Conservation (phyloP, 768 basidiomycete genomes). For the Lactifluus volemus region DNA sequence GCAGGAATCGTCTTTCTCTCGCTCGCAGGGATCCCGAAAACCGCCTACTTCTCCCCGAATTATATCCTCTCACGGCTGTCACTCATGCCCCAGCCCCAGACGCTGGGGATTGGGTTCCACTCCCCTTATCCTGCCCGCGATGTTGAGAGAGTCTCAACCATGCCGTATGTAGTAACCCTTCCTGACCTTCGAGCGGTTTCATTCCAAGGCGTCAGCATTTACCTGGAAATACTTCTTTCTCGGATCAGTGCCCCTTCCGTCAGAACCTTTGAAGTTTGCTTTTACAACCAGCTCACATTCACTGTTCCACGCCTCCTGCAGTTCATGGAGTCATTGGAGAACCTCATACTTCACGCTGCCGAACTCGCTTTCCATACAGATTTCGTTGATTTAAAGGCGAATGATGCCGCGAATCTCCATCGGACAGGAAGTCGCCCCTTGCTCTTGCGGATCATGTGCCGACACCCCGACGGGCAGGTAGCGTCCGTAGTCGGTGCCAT, state of each 20-base stretch:
- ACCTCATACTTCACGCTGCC: neutral
- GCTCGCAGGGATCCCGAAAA: neutral
- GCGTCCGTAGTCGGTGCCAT: neutral
- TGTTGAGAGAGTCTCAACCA: neutral
- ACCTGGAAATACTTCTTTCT: neutral
- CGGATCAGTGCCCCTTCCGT: neutral
- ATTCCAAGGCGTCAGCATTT: neutral
- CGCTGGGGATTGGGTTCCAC: neutral
- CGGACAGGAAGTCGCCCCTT: neutral
- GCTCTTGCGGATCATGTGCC: neutral
- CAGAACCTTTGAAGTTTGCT: neutral
- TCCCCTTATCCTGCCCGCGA: neutral
- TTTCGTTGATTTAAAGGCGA: neutral
- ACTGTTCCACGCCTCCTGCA: neutral
- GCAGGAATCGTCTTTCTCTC: neutral
- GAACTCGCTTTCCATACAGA: neutral
- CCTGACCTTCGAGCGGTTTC: neutral
- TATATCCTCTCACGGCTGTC: neutral
- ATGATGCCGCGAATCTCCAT: no score
- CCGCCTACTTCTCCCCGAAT: neutral
- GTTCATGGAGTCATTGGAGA: neutral
- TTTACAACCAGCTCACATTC: neutral
- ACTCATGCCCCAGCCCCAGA: neutral
- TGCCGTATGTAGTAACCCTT: neutral
- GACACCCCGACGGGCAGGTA: neutral